phyloP scores from a whole-genome alignment of 2,329 filamentous ascomycete species.

The Macrophomina tecta region DNA sequence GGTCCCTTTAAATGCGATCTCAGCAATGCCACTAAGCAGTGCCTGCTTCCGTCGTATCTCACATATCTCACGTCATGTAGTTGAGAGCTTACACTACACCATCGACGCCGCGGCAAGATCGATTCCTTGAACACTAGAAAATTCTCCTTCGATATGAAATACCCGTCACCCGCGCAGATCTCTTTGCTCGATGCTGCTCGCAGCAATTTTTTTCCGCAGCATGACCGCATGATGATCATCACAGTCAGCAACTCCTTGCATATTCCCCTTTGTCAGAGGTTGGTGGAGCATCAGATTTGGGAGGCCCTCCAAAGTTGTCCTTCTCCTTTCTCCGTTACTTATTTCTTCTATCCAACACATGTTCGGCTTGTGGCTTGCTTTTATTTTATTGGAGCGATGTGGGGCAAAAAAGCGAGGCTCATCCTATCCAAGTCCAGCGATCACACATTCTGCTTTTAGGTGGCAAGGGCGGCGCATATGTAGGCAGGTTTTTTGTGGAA shows the following conservation, averaged over 20 bases:
- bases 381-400: slow-evolving; percentile 17
- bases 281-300: slow-evolving; percentile 17
- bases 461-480: slow-evolving; percentile 13
- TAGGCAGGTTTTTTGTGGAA: slow-evolving; percentile 24
- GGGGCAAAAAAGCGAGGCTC: slow-evolving; percentile 20
- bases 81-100: background rate
- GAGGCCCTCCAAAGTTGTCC: slow-evolving; percentile 12
- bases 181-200: slow-evolving; percentile 3
- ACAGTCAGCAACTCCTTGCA: slow-evolving; percentile 24
- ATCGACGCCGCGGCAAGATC: background rate
- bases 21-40: background rate
- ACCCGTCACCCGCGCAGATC: slow-evolving; percentile 20
- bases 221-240: slow-evolving; percentile 26
- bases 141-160: slow-evolving; percentile 21
- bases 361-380: slow-evolving; percentile 12
- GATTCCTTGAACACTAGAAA: slow-evolving; percentile 6
- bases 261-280: slow-evolving; percentile 25
- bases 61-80: background rate
- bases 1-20: slow-evolving; percentile 7
- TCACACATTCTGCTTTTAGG: slow-evolving; percentile 2
- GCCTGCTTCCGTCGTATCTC: background rate
- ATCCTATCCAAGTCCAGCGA: slow-evolving; percentile 12
- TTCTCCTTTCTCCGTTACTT: background rate
- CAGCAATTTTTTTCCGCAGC: slow-evolving; percentile 2
- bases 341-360: background rate